A percentile compares a stretch with the other conserved stretches of the same genome.
phyloP scores from a whole-genome alignment of 768 basidiomycete genomes.

The Lactifluus hygrophoroides region DNA sequence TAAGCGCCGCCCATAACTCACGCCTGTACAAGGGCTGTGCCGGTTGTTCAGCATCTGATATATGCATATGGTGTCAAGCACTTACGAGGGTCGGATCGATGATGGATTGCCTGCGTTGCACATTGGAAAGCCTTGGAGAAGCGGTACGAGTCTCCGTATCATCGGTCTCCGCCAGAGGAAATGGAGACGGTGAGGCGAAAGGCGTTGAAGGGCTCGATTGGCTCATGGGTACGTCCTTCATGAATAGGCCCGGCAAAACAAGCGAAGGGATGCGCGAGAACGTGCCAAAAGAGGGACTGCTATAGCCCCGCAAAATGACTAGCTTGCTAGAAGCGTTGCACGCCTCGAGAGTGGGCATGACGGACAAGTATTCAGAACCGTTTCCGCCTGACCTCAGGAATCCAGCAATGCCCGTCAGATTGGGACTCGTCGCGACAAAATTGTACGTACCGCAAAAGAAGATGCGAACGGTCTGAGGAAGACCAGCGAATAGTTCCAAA shows the following conservation, averaged over 20 bases:
- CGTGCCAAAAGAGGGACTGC: conserved; percentile 35
- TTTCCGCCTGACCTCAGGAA: conserved; percentile 45
- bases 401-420: conserved; percentile 1
- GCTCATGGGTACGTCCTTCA: conserved; percentile 28
- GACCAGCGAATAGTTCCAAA: conserved; percentile 9
- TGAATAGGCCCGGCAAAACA: conserved; percentile 43
- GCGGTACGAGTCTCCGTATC: background rate
- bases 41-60: background rate
- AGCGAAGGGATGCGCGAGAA: conserved; percentile 44
- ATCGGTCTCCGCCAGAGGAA: conserved; percentile 1
- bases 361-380: conserved; percentile 43
- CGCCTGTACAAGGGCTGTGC: conserved; percentile 14
- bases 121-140: background rate
- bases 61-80: background rate
- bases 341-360: conserved; percentile 46
- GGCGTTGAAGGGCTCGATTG: background rate
- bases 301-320: conserved; percentile 47
- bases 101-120: background rate
- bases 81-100: conserved; percentile 33
- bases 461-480: conserved; percentile 10
- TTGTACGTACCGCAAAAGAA: conserved; percentile 12
- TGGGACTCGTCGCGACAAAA: background rate
- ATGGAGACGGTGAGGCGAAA: background rate
- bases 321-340: conserved; percentile 62
- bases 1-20: background rate